Conservation (phyloP, 1,284 basidiomycete species). For the Singerocomus inundabilis region DNA sequence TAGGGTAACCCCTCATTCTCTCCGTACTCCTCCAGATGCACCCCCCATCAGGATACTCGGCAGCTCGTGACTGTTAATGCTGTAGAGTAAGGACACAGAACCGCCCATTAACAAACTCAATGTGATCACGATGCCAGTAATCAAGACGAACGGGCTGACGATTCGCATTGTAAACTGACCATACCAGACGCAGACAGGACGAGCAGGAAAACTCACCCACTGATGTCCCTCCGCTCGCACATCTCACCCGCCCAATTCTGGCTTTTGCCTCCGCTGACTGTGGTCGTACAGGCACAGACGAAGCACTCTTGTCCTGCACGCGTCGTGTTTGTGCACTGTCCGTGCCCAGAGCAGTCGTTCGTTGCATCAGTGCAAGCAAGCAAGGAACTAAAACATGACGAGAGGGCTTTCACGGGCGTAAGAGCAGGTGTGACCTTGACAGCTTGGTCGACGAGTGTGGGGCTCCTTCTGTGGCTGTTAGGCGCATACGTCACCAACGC, state of each 20-base stretch:
- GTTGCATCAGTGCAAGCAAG: constrained; percentile 63
- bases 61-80: constrained; percentile 57
- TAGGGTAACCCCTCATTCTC: constrained; percentile 36
- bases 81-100: constrained; percentile 63
- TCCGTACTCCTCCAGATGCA: constrained; percentile 47
- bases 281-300: constrained; percentile 64
- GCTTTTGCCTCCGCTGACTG: constrained; percentile 50
- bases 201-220: constrained; percentile 53
- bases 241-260: constrained; percentile 69
- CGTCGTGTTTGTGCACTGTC: constrained; percentile 57
- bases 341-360: constrained; percentile 65
- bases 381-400: constrained; percentile 60
- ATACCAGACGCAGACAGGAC: not conserved
- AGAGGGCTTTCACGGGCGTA: constrained; percentile 52
- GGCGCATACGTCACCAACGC: constrained; percentile 51
- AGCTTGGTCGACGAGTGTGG: constrained; percentile 47
- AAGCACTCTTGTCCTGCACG: constrained; percentile 70
- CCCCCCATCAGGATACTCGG: constrained; percentile 71
- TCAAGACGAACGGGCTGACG: constrained; percentile 65
- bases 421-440: constrained; percentile 33
- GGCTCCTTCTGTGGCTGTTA: constrained; percentile 35
- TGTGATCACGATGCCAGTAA: constrained; percentile 64
- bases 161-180: constrained; percentile 4
- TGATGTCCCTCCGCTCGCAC: constrained; percentile 76
- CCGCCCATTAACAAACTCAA: constrained; percentile 65